Base-by-base conservation (phyloP, 352 stramenopile genomes). In the Globisporangium viniferum region DNA sequence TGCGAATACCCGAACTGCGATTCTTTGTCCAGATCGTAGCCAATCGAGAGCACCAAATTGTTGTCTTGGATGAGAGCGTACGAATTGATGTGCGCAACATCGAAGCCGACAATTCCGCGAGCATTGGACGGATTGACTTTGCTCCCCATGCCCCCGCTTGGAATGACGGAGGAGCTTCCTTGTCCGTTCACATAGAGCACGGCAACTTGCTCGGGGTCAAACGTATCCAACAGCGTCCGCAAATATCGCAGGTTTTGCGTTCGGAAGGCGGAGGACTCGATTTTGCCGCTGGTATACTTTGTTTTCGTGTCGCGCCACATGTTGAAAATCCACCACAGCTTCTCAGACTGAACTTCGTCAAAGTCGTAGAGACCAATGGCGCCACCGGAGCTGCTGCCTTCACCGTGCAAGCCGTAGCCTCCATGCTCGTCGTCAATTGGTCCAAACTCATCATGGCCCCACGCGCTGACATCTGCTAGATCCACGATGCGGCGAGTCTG, bases 291-390 rank as follows among this genome's bases (percentile, higher is more conserved):
- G 9, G 84, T 77, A 68, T 91, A 94, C 69, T 90, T 92, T 12
- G 71, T 66, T 53, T 90, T 90, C 1, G 78, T 77, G 48, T 85
- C 75, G 12, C 72, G 74, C 84, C 84, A 94, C 35, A 80, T 36
- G 41, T 92, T 93, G 48, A 94, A 94, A 18, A 94, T 89, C 82
- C 83, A 93, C 83, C 86, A 93, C 20, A 94, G 67, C 44, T 81
- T 83, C 69, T 92, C 86, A 2, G 83, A 92, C 67, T 93, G 86
- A n/a, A 88, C 79, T 67, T 92, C 84, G 35, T 94, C 84, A 57
- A 92, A 93, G 69, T 92, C 86, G 65, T 87, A 93, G 20, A 89
- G 64, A 15, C 86, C 84, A 33, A 92, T 86, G 2, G 75, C 80
- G 39, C 75, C 76, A 39, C 81, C 86, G 1, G 77, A 82, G 41